These are phyloP conservation scores for Mucor saturninus DNA, from an alignment of 371 early-diverging fungal genomes.

Conservation along the genomic window DNA sequence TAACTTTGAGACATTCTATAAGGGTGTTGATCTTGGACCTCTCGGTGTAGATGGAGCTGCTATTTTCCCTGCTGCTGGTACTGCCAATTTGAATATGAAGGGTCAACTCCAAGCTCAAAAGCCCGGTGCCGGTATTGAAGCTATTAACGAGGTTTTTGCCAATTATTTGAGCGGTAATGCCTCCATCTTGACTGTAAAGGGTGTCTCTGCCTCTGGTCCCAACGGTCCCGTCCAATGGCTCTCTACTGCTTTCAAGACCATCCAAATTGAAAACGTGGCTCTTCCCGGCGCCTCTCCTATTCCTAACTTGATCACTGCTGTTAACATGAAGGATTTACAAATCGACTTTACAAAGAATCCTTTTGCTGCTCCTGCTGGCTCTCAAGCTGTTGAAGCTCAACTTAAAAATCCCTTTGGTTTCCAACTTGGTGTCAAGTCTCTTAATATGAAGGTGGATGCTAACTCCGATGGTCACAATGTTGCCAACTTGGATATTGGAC, in stretches of 20 bases:
- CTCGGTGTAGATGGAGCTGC: conserved; percentile 44
- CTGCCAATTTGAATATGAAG: conserved; percentile 47
- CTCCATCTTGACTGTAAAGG: conserved; percentile 50
- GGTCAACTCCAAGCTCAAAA: conserved; percentile 61
- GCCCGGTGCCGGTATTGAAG: conserved; percentile 45
- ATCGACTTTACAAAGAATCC: conserved; percentile 60
- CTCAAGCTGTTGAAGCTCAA: conserved; percentile 53
- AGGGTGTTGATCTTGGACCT: conserved; percentile 43
- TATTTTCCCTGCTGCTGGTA: conserved; percentile 40
- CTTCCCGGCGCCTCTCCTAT: conserved; percentile 49
- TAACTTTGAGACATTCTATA: conserved; percentile 38
- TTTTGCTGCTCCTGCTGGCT: conserved; percentile 54
- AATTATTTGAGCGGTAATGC: conserved; percentile 51
- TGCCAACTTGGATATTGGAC: conserved; percentile 55
- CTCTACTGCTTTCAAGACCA: conserved; percentile 54
- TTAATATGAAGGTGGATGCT: conserved; percentile 53
- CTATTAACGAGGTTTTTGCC: conserved; percentile 56
- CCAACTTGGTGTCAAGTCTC: conserved; percentile 55
- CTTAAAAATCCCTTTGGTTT: conserved; percentile 64
- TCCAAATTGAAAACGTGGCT: conserved; percentile 53
- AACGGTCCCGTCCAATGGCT: conserved; percentile 63
- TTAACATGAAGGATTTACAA: conserved; percentile 54
- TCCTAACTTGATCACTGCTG: conserved; percentile 47
- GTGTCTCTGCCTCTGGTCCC: conserved; percentile 56
- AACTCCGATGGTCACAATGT: conserved; percentile 40